These are phyloP conservation scores for Pichia ethanolica DNA, from an alignment of 805 yeast species.

Conservation along the genomic window DNA sequence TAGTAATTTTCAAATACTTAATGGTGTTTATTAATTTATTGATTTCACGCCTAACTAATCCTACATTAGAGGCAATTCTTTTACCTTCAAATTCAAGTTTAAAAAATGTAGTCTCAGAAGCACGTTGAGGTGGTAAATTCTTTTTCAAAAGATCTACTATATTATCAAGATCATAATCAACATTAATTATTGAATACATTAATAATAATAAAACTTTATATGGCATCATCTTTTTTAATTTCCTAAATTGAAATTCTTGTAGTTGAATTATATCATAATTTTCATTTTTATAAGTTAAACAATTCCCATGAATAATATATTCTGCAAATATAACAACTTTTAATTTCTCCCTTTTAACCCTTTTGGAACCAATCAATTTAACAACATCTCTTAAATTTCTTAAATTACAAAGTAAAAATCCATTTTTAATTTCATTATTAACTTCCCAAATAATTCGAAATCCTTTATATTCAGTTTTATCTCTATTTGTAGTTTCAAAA, in stretches of 20 bases:
- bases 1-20: neutral
- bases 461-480: neutral
- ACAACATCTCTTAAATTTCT: neutral
- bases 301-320: neutral
- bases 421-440: neutral
- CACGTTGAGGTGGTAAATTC: slow-evolving; percentile 7
- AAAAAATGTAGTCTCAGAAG: neutral
- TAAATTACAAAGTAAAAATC: neutral
- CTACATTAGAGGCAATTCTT: slow-evolving; percentile 3
- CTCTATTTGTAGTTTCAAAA: neutral
- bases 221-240: neutral
- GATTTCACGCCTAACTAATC: slow-evolving; percentile 1
- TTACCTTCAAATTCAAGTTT: neutral
- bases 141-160: neutral
- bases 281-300: neutral
- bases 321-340: neutral
- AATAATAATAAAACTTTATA: neutral
- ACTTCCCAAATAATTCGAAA: neutral
- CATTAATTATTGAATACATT: neutral
- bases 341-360: neutral
- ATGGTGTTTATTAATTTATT: neutral
- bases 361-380: neutral
- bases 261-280: neutral
- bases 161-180: neutral
- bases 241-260: neutral